Base-by-base conservation (phyloP, 2,329 filamentous ascomycete species). In the Fusarium gaditjirri region DNA sequence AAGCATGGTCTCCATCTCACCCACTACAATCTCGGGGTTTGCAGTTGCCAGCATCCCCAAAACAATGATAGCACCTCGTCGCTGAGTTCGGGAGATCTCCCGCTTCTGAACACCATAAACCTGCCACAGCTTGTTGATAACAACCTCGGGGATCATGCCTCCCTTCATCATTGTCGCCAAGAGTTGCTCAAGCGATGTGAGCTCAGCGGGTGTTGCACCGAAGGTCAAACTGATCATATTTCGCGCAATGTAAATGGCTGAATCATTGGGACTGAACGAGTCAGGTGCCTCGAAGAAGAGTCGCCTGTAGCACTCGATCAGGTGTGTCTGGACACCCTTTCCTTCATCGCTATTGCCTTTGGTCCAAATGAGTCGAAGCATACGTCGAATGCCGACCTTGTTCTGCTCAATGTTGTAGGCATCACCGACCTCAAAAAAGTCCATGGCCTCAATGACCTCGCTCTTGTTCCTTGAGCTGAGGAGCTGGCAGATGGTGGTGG, bases 141-240 rank as follows among this genome's bases (percentile, higher is more conserved):
- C 95, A 2, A 92, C 85, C 25, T 97, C 94, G 4, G 93, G 92
- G 70, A 99, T 91, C 80, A 95, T 89, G 19, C 94, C 94, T 41
- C 92, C 91, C 82, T 95, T 97, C 94, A 98, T 97, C 96, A 99
- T 99, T 1, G 94, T 98, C 70, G 93, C 94, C 11, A 99, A 86
- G 7, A 99, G 86, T 81, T 99, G 96, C 82, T 99, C 96, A 13
- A 99, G 86, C 50, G 94, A 98, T 0, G 96, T 99, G 60, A 99
- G 85, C 80, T 99, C 96, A 2, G 97, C 96, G 2, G 95, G 94
- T 0, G 95, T 97, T 3, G 95, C 95, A 33, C 95, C 95, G 81
- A 97, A 98, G 0, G 96, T 99, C 78, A 99, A 84, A 86, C 95
- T 98, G 82, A 98, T 98, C 95, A 99, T 99, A 82, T 98, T 99